Evolutionary conservation across 108 stramenopile species (phyloP), one percentile per base, ranked within the genome.

Genomic region (Cylindrotheca closterium): DNA sequence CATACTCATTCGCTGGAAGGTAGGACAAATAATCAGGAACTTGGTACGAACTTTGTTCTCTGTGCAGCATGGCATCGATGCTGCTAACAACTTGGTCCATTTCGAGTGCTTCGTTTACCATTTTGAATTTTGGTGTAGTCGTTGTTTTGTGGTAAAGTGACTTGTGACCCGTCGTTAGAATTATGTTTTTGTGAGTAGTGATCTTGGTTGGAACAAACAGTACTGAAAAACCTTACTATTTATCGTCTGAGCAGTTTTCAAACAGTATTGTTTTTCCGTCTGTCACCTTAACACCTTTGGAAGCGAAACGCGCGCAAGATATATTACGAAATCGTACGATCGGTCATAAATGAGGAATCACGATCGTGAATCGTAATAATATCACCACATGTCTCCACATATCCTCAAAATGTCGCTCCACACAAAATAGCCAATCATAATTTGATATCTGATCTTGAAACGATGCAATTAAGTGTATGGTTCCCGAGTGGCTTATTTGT

Each of bases 11-110:
- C 1, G 0, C 7, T 5, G 59, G 37, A 28, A 47, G 60, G 55
- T 61, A 31, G 3, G 12, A 53, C 18, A 70, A 47, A 27, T 61
- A 70, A 27, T 70, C 60, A 0, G 27, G 19, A 4, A 62, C 51
- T 21, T 19, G 18, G 30, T 70, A 70, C 3, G 31, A 29, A 4
- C 31, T 47, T 30, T 45, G 10, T 28, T 70, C 69, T 34, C 46
- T 47, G 31, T 47, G 18, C 8, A 61, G 30, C 69, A 70, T 70
- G 4, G 68, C 68, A 31, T 53, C 19, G 27, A 64, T 52, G 28
- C 26, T 31, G 1, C 21, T 17, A 25, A 23, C 47, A 49, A 31
- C 48, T 50, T 3, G 4, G 19, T 62, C 61, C 12, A 12, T 27
- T 12, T 8, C 49, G 1, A 30, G 48, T n/a, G 49, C 1, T 30